Base-by-base conservation (phyloP, 495 filamentous ascomycete species). In the Hypoxylon crocopeplum region DNA sequence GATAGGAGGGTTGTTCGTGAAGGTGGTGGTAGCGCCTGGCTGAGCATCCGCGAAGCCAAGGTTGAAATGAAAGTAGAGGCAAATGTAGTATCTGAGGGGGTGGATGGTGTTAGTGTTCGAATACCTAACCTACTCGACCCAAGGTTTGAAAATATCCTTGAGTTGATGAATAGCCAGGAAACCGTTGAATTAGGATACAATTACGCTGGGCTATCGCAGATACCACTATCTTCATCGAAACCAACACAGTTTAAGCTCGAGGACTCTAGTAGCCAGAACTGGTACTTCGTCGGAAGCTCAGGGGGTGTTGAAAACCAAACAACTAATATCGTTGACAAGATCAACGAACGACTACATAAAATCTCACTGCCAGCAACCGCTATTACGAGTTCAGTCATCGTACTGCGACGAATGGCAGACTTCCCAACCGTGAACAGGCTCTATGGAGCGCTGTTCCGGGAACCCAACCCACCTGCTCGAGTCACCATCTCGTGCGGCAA, bases 401-500 rank as follows among this genome's bases (percentile, higher is more conserved):
- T 94, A 48, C 84, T 98, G 37, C 86, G 87, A 33, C 81, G 80
- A 19, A 97, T 98, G 87, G 63, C 81, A 22, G 85, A 89, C 69
- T 98, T 98, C 69, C 69, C 82, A 0, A 49, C 70, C 7, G 74
- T 96, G 58, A 98, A 98, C 73, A 69, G 71, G 48, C 68, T 86
- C 57, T 98, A 98, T 75, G 82, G 82, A 17, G 71, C 78, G 1
- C 77, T 86, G 21, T 91, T 96, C 70, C 71, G 78, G 15, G 77
- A 82, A 8, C 90, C 92, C 0, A 93, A 92, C 53, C 94, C 94
- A 0, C 91, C 94, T 0, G 85, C 92, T 0, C 77, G 94, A 52
- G 90, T 92, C 17, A 93, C 91, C 12, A 80, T 99, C 37, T 87
- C 91, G 0, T 89, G 86, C 55, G 92, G 91, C 19, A 71, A 80